Percentiles rank a stretch among this genome's conserved stretches.
Conservation (phyloP, 106 monocot species). For the Xerophyta viscosa region DNA sequence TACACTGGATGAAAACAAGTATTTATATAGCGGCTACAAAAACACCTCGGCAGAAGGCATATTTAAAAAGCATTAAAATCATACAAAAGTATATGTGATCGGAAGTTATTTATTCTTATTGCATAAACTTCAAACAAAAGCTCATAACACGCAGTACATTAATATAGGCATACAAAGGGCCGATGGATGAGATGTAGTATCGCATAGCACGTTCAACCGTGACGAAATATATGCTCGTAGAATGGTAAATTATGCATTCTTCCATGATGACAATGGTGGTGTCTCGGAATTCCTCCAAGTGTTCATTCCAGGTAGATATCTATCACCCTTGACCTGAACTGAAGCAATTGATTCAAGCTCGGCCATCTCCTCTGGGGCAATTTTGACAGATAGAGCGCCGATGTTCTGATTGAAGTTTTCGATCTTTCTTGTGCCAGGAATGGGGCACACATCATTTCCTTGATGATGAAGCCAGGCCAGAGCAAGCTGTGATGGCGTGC, state of each 20-base stretch:
- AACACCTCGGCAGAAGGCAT: too few relatives aligned
- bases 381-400: constrained; percentile 31
- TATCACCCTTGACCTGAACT: constrained; percentile 25
- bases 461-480: constrained; percentile 42
- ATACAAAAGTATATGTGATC: too few relatives aligned
- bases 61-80: too few relatives aligned
- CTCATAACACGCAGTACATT: too few relatives aligned
- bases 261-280: constrained; percentile 35
- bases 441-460: constrained; percentile 33
- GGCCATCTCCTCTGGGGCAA: constrained; percentile 38
- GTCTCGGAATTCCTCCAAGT: constrained; percentile 48
- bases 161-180: too few relatives aligned
- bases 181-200: too few relatives aligned
- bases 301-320: constrained; percentile 5
- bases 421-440: constrained; percentile 56
- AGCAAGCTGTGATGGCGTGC: constrained; percentile 34
- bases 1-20: too few relatives aligned
- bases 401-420: constrained; percentile 48
- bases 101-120: too few relatives aligned
- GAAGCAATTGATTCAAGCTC: constrained; percentile 34
- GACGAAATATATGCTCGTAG: too few relatives aligned
- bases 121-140: too few relatives aligned
- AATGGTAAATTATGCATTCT: constrained; percentile 7
- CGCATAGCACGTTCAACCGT: too few relatives aligned
- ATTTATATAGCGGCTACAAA: too few relatives aligned